phyloP scores from a whole-genome alignment of 768 basidiomycete species.

The Mycena galopus region DNA sequence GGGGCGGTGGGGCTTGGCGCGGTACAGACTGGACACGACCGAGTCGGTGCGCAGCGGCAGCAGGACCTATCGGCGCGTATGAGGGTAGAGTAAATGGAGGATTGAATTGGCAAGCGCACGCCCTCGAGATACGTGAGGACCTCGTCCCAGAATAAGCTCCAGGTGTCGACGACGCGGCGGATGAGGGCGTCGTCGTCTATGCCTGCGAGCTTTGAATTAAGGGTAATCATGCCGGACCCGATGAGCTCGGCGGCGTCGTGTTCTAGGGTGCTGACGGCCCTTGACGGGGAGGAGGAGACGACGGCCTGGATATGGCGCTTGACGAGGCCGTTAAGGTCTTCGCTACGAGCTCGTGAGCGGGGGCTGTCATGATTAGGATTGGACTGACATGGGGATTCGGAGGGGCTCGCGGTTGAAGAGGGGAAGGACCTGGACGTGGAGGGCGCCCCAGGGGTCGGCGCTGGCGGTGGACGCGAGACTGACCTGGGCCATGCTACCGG shows the following conservation, averaged over 20 bases:
- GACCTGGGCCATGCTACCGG: slow-evolving; percentile 54
- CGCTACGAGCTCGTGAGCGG: slow-evolving; percentile 58
- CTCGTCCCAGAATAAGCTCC: slow-evolving; percentile 95
- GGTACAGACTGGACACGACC: slow-evolving; percentile 76
- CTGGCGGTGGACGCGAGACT: slow-evolving; percentile 57
- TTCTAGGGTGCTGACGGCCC: slow-evolving; percentile 80
- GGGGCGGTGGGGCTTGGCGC: slow-evolving; percentile 68
- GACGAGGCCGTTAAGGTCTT: slow-evolving; percentile 89
- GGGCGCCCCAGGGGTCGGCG: slow-evolving; percentile 83
- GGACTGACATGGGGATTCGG: slow-evolving; percentile 81
- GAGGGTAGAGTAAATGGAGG: neutral
- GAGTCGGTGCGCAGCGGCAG: slow-evolving; percentile 56
- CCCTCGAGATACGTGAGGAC: slow-evolving; percentile 91
- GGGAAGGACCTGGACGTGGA: slow-evolving; percentile 91
- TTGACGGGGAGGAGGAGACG: slow-evolving; percentile 79
- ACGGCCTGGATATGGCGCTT: slow-evolving; percentile 82
- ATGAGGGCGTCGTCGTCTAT: slow-evolving; percentile 86
- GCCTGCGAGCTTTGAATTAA: slow-evolving; percentile 85
- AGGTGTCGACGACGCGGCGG: slow-evolving; percentile 84
- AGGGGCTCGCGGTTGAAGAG: slow-evolving; percentile 93
- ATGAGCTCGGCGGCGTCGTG: slow-evolving; percentile 87
- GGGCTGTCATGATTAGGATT: neutral
- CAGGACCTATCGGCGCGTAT: slow-evolving; percentile 46
- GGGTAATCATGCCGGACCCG: slow-evolving; percentile 89
- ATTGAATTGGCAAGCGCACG: slow-evolving; percentile 56